Base-by-base conservation (phyloP, 2,329 filamentous ascomycete genomes). In the Falciphora oryzae region DNA sequence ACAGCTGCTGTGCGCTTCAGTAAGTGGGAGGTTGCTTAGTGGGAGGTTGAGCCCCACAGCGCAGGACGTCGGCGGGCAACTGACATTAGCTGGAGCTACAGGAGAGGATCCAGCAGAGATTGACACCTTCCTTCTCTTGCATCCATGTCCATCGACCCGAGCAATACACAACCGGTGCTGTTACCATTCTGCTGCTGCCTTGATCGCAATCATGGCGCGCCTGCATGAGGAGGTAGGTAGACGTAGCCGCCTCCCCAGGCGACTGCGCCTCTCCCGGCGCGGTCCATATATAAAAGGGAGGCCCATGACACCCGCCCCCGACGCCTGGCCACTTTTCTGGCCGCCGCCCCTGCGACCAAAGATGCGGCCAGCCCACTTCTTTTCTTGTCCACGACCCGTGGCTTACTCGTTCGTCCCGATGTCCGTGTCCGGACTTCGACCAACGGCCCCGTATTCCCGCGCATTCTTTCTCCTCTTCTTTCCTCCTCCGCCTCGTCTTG, bases 261-360 rank as follows among this genome's bases (percentile, higher is more conserved):
- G 10, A 53, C 44, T 53, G 44, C 44, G 44, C 44, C 44, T 25
- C 22, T 53, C 44, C 18, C 44, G 22, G 22, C 44, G 44, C 44
- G 7, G 44, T 11, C 22, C 44, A n/a, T 53, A 25, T 53, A 53
- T 53, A 53, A 53, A 25, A 53, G 18, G 7, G 7, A 22, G 18
- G 22, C 44, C 44, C 59, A 25, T 44, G 32, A 38, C 59, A 35
- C 27, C n/a, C 18, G 32, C 22, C 35, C 25, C 14, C 59, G 27
- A 35, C 59, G 59, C 59, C 59, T 61, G 59, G 59, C 32, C 59
- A 35, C 59, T 27, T 61, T 61, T 61, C 59, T 29, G 59, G 59
- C 59, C 59, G 59, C 59, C 44, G 44, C 44, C 44, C 44, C 44
- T 53, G 44, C 44, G 44, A 53, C 44, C 44, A 6, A 22, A 14